Conservation (phyloP, 495 filamentous ascomycete genomes). For the Emericellopsis terricola region DNA sequence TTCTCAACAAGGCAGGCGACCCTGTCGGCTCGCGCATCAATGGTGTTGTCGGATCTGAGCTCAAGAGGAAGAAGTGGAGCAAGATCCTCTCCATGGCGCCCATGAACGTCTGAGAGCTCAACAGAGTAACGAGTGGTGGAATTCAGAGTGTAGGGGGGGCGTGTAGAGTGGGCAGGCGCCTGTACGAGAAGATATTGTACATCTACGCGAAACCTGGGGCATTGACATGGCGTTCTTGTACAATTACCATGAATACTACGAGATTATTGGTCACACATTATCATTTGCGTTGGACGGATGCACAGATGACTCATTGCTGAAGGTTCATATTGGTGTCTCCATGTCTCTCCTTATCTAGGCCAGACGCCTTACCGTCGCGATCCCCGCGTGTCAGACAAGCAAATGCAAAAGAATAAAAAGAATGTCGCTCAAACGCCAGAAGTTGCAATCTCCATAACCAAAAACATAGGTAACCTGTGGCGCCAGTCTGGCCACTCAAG, state of each 20-base stretch:
- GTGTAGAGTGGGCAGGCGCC: background rate
- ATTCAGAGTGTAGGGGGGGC: background rate
- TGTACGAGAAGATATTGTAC: background rate
- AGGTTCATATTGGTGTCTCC: no score
- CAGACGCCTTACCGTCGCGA: no score
- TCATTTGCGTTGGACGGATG: no score
- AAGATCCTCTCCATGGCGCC: slow-evolving; percentile 95
- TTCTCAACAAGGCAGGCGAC: slow-evolving; percentile 94
- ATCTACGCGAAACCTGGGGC: background rate
- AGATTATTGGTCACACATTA: no score
- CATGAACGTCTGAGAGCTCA: slow-evolving; percentile 54
- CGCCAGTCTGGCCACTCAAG: background rate
- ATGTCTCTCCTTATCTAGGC: no score
- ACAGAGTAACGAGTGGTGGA: background rate
- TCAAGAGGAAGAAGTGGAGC: slow-evolving; percentile 82
- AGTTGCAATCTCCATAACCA: background rate
- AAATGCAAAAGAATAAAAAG: slow-evolving; percentile 2
- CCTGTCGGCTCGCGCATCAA: slow-evolving; percentile 87
- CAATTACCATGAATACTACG: no score
- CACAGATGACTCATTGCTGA: no score
- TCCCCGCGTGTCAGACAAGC: no score
- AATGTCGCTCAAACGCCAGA: background rate
- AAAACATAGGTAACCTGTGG: background rate
- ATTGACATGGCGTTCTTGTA: background rate
- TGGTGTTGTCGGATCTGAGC: slow-evolving; percentile 71